Base-by-base conservation (phyloP, 345 rosid species). In the Raphanus sativus region DNA sequence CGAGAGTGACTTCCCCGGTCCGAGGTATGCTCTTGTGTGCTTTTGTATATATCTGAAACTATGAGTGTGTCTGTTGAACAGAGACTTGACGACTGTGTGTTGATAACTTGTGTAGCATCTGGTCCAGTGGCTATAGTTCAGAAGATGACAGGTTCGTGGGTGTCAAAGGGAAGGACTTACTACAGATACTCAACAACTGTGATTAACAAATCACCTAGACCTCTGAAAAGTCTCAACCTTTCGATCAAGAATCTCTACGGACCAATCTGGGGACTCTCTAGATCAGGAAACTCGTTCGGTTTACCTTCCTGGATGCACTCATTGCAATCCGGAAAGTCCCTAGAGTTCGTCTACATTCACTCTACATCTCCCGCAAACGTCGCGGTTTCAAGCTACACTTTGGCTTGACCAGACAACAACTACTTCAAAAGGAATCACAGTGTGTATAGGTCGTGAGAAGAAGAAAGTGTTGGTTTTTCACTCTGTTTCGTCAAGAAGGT, bases 281-380 rank as follows among this genome's bases (percentile, higher is more conserved):
- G 87, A 72, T 52, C 79, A 2, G 90, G 87, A 26, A 77, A 82
- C 71, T 87, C 86, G 6, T 95, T 88, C 26, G 82, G 82, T 55
- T 86, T 92, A 45, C 99, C 98, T 2, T 77, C 89, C 15, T 95
- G 98, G 99, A 78, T 95, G 55, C 83, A 76, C 61, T 82, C 88
- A 10, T 77, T 95, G 42, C 84, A 89, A 12, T 80, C 97, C 0
- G 97, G 97, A 17, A 89, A 91, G 71, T 88, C 94, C 36, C 81
- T 95, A 2, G 96, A 91, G 83, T 95, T 95, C 40, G 94, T 92
- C 60, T 95, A 95, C 87, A 87, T 95, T 70, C 99, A 95, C 56
- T 65, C 98, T 5, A 78, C 96, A 10, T 52, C 89, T 8, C 88
- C 91, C 0, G 98, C 98, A 0, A 83, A 84, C 32, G 76, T 95